These are phyloP conservation scores for Xerocomus brunneocitrinus DNA, from an alignment of 768 basidiomycete species.

Conservation along the genomic window DNA sequence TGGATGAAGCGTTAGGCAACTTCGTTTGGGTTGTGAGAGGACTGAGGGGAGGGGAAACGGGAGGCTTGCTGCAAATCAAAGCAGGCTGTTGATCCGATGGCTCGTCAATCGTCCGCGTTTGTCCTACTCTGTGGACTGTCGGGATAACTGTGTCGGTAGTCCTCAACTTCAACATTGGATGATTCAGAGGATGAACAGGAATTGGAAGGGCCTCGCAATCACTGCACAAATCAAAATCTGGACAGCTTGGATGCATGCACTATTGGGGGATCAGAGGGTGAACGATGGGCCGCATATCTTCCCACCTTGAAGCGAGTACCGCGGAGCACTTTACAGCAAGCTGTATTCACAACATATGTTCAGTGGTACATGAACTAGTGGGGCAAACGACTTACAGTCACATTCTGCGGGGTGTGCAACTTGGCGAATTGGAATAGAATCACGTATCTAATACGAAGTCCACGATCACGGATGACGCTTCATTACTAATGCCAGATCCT, in stretches of 20 bases:
- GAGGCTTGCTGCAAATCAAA: background rate
- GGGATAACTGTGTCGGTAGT: slow-evolving; percentile 46
- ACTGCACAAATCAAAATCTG: slow-evolving; percentile 78
- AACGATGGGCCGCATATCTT: background rate
- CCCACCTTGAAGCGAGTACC: slow-evolving; percentile 72
- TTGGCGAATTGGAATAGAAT: slow-evolving; percentile 14
- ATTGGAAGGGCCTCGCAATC: slow-evolving; percentile 79
- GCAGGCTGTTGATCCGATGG: background rate
- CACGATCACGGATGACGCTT: background rate
- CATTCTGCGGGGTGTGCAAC: slow-evolving; percentile 56
- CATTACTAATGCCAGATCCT: slow-evolving; percentile 17
- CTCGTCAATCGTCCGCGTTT: slow-evolving; percentile 4
- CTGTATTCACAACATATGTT: slow-evolving; percentile 8
- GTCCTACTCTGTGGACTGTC: slow-evolving; percentile 32
- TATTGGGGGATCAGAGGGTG: slow-evolving; percentile 24
- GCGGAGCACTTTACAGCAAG: slow-evolving; percentile 48
- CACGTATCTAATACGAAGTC: slow-evolving; percentile 25
- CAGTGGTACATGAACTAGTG: background rate
- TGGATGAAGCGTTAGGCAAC: background rate
- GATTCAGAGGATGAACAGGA: slow-evolving; percentile 62
- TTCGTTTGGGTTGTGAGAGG: background rate
- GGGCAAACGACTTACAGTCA: slow-evolving; percentile 35
- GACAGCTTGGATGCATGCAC: slow-evolving; percentile 78
- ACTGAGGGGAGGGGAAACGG: background rate
- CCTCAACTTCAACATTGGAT: slow-evolving; percentile 74